Evolutionary conservation across 352 stramenopile species (phyloP), one percentile per base, ranked within the genome.

Genomic region (Pythium myriotylum): DNA sequence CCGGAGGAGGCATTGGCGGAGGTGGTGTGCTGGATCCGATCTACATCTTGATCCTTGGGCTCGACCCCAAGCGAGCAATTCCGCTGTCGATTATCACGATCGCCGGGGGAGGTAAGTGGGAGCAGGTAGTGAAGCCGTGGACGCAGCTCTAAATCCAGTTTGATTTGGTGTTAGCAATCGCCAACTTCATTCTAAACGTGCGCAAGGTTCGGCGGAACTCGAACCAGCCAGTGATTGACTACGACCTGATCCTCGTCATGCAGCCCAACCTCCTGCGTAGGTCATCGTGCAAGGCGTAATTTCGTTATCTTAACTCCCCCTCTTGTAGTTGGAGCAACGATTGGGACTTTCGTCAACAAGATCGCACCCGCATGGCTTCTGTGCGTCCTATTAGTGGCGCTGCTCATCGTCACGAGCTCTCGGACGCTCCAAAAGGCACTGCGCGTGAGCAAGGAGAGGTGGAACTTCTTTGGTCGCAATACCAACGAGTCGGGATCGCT

Each of bases 181-280:
- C 90, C 20, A 98, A 98, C 67, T 96, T 95, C 33, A 59, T 97
- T 26, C 62, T 97, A 14, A 99, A 99, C 68, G 53, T 88, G 6
- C 65, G 65, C 22, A 97, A 97, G 69, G 74, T 91, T n/a, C 93
- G 97, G 54, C 91, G 92, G 19, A 69, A 88, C 40, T 92, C 89
- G 9, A 87, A 96, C 58, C 65, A 94, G 42, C 92, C 95, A 17
- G 74, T 99, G 9, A 96, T 99, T n/a, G 94, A 99, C 81, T 99
- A 96, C 95, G 93, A 99, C 72, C 75, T 98, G n/a, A 97, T 98
- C 52, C 66, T 99, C 13, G 83, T 98, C 12, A 98, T 99, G 95
- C 93, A 99, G 74, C 96, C 96, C 8, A 81, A 97, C 67, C 66
- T 89, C 13, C 39, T 89, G 47, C 70, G 80, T 89, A 76, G 46